phyloP scores from a whole-genome alignment of 2,329 filamentous ascomycete genomes.

The Phialophora expanda region DNA sequence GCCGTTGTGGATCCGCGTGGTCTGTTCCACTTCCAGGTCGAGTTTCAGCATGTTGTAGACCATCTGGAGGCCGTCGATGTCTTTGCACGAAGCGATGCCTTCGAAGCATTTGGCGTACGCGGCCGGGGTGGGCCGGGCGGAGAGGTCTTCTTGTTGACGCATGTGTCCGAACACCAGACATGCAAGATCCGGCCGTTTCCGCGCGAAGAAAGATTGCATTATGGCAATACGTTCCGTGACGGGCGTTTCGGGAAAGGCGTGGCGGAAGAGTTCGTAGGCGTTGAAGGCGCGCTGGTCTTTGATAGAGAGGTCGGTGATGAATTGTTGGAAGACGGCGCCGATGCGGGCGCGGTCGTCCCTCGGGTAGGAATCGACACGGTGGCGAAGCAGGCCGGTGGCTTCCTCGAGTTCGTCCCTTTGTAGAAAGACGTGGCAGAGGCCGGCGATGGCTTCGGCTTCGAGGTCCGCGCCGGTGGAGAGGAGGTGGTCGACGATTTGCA shows the following conservation, averaged over 20 bases:
- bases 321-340: constrained; percentile 68
- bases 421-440: constrained; percentile 75
- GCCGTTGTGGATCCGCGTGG: constrained; percentile 78
- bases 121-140: constrained; percentile 69
- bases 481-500: constrained; percentile 73
- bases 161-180: constrained; percentile 89
- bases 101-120: constrained; percentile 80
- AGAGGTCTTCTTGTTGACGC: constrained; percentile 72
- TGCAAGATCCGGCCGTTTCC: constrained; percentile 81
- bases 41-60: constrained; percentile 95
- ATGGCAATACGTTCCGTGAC: constrained; percentile 69
- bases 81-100: constrained; percentile 68
- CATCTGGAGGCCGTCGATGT: constrained; percentile 70
- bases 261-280: constrained; percentile 62
- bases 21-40: constrained; percentile 77
- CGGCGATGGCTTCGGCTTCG: constrained; percentile 74
- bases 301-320: constrained; percentile 67
- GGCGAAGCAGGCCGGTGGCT: constrained; percentile 79
- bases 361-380: constrained; percentile 73
- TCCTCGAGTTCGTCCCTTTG: constrained; percentile 77
- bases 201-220: constrained; percentile 81
- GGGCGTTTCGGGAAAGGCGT: constrained; percentile 68
- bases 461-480: constrained; percentile 72
- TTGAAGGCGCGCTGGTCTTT: constrained; percentile 69
- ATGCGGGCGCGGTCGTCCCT: constrained; percentile 71